These are phyloP conservation scores for Phytomonas serpens DNA, from an alignment of 208 protist genomes.

Conservation along the genomic window DNA sequence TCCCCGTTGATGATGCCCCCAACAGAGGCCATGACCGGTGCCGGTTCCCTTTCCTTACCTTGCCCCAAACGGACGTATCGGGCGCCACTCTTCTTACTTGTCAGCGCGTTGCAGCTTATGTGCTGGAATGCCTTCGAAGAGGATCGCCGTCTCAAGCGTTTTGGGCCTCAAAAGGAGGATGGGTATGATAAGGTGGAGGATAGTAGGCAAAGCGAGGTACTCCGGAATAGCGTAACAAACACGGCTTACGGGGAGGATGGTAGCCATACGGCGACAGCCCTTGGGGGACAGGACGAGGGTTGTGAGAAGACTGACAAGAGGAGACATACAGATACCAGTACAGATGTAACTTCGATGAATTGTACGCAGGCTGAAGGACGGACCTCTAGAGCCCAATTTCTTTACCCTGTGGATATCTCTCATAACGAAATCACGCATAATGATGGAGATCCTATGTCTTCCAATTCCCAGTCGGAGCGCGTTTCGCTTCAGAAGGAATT, in stretches of 20 bases:
- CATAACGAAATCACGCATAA: background rate
- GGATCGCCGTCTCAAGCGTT: constrained; percentile 1
- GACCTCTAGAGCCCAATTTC: background rate
- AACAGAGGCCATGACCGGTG: constrained; percentile 7
- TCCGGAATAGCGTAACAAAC: background rate
- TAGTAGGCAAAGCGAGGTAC: background rate
- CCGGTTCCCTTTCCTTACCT: constrained; percentile 1
- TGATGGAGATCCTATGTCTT: background rate
- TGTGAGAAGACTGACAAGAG: background rate
- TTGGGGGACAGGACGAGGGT: background rate
- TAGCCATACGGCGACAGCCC: background rate
- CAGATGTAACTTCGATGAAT: background rate
- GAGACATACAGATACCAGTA: background rate
- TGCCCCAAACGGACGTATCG: constrained; percentile 28
- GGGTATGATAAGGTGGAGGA: background rate
- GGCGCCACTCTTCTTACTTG: constrained; percentile 67
- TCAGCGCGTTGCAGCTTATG: constrained; percentile 75
- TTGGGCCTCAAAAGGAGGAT: background rate
- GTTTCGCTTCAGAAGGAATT: background rate
- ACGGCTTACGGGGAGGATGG: background rate
- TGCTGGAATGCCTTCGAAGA: constrained; percentile 66
- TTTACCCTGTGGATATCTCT: background rate
- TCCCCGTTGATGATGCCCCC: constrained; percentile 10
- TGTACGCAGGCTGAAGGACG: background rate
- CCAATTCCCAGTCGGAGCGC: background rate